These are phyloP conservation scores for Vicia sativa DNA, from an alignment of 306 rosid genomes.

Conservation along the genomic window DNA sequence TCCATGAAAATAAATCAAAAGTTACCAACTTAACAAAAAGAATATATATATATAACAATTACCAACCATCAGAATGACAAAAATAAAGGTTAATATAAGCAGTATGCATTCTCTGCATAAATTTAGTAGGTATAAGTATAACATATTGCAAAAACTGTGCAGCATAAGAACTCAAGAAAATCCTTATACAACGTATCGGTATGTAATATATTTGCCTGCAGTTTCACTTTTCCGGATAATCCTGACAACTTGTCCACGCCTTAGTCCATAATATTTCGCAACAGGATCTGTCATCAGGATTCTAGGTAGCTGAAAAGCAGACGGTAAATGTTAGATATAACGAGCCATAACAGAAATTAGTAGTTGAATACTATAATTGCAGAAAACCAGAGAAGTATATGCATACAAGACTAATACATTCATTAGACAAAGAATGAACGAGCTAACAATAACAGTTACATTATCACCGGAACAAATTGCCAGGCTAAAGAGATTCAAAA, in stretches of 20 bases:
- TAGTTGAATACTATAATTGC: neutral
- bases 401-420: constrained; percentile 10
- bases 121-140: neutral
- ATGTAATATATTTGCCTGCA: constrained; percentile 81
- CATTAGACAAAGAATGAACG: neutral
- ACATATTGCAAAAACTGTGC: neutral
- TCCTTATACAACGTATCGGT: constrained; percentile 63
- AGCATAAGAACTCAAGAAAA: neutral
- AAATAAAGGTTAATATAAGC: neutral
- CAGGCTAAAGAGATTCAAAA: constrained; percentile 6
- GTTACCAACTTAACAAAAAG: no score
- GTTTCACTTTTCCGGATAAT: constrained; percentile 83
- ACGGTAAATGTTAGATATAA: neutral
- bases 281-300: constrained; percentile 77
- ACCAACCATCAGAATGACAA: neutral
- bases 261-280: constrained; percentile 82
- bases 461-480: neutral
- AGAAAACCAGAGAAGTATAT: neutral
- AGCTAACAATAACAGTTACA: neutral
- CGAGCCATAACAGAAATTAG: neutral
- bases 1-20: no score
- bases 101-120: neutral
- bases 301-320: constrained; percentile 69
- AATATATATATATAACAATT: neutral
- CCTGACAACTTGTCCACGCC: constrained; percentile 90